Evolutionary conservation across 2,329 filamentous ascomycete species (phyloP), one percentile per base, ranked within the genome.

Genomic region (Purpureocillium lavendulum): DNA sequence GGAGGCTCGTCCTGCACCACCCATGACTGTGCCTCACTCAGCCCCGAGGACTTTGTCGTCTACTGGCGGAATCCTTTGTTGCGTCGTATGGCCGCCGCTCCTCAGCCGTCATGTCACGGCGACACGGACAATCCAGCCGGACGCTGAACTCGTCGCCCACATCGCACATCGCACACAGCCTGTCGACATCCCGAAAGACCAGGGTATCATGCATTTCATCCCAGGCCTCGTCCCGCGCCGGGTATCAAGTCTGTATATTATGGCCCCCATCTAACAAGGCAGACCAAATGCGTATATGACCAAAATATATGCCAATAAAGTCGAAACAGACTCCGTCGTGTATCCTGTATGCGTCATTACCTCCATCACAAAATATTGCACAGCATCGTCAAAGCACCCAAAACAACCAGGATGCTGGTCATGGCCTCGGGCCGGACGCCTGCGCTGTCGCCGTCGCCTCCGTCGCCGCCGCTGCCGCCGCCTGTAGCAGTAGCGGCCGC

Each of bases 381-480:
- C 17, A 39, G 14, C 30, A 36, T 33, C 26, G 42, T 31, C 34
- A 44, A 18, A 14, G 28, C 30, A 6, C 36, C 41, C 2, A 42
- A 5, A 7, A 28, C 36, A 9, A 26, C 14, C 30, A 41, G 24
- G 18, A 44, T 9, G 4, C 37, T 15, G 16, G 33, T 30, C 26
- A 33, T 4, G 8, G 41, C 38, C 18, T 14, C 30, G 21, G 30
- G 15, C 10, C 39, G 40, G 15, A 26, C 34, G 10, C 45, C 42
- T 2, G 40, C 49, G 17, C 39, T 43, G 28, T 49, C 40, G 4
- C 35, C 33, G 15, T 31, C 39, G 18, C 35, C 38, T 33, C 36
- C 34, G 36, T 28, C 31, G 18, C 32, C 16, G 9, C 35, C 38
- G 35, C 36, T 32, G 36, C 32, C 31, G 18, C 32, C 16, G 9